Evolutionary conservation across 768 basidiomycete species (phyloP).

Genomic region (Termitomyces eurrhizus): DNA sequence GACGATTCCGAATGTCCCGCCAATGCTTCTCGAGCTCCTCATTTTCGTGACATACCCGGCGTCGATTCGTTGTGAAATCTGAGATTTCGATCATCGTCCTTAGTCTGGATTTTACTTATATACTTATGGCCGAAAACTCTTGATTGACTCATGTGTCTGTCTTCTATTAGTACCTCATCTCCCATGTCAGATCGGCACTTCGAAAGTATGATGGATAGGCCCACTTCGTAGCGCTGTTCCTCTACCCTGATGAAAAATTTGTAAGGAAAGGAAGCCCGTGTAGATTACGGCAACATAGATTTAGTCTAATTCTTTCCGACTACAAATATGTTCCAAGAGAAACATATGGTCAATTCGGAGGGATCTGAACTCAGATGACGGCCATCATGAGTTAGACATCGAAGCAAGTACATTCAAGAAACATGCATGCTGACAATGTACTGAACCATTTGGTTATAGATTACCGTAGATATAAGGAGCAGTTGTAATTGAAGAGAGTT

Average conservation of each 20-base stretch:
- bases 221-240: background rate
- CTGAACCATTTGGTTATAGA: background rate
- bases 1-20: background rate
- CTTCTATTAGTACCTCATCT: background rate
- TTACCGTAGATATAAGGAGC: background rate
- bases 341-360: background rate
- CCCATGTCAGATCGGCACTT: background rate
- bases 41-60: background rate
- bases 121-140: background rate
- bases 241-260: no score
- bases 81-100: background rate
- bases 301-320: background rate
- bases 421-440: background rate
- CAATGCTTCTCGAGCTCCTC: background rate
- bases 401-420: constrained; percentile 1
- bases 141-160: background rate
- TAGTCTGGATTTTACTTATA: background rate
- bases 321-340: background rate
- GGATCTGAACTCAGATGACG: background rate
- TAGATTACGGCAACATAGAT: background rate
- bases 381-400: constrained; percentile 10
- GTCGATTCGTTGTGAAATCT: background rate
- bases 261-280: background rate
- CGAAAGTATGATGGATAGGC: background rate
- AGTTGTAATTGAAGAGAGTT: no score